Evolutionary conservation across 148 eudicot genomes (phyloP).

Genomic region (Silene uniflora): DNA sequence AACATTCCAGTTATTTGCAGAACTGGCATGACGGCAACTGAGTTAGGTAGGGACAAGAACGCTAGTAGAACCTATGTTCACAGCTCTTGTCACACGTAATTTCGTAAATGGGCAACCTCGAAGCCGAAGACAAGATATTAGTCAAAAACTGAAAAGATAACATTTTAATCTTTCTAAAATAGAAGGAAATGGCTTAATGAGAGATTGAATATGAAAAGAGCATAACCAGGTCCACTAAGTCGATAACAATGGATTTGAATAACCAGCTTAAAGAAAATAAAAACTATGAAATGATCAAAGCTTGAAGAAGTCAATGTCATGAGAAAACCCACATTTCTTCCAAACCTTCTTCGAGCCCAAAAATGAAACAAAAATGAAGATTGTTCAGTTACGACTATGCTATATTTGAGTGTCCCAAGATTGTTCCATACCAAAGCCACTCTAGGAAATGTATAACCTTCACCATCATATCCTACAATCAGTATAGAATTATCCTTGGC

Average conservation of each 20-base stretch:
- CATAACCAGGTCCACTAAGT: no score
- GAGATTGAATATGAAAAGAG: no score
- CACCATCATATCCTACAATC: not conserved
- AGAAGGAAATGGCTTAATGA: no score
- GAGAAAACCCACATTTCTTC: not conserved
- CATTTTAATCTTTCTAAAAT: not conserved
- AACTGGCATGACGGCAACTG: not conserved
- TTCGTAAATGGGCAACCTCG: not conserved
- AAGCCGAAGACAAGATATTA: not conserved
- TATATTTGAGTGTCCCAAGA: not conserved
- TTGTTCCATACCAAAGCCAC: not conserved
- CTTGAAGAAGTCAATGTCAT: not conserved
- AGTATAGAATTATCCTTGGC: not conserved
- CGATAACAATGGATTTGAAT: no score
- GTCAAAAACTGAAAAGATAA: not conserved
- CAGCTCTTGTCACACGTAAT: not conserved
- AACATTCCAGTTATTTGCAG: slow-evolving; percentile 4
- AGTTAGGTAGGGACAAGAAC: not conserved
- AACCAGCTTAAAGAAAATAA: no score
- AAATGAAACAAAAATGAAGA: not conserved
- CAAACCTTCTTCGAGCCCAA: not conserved
- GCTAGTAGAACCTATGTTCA: not conserved
- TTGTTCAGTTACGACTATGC: not conserved
- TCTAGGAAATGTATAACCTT: not conserved
- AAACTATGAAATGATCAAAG: not conserved